These are phyloP conservation scores for Chytriomyces confervae DNA, from an alignment of 192 early-diverging fungal genomes.

Conservation along the genomic window DNA sequence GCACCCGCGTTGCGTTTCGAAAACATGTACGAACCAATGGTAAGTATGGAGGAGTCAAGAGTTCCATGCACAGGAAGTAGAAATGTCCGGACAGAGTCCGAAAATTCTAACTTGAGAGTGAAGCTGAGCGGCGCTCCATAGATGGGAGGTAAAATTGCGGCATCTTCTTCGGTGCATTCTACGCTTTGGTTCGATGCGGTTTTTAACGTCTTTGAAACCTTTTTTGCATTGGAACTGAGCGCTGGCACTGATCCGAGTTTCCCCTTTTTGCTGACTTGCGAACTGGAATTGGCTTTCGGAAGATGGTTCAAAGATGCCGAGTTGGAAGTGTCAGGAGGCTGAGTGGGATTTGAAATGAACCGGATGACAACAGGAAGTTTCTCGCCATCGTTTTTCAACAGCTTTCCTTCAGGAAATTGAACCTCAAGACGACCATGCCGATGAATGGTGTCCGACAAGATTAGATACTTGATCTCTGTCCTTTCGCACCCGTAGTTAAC, in stretches of 20 bases:
- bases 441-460: constrained; percentile 33
- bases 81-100: constrained; percentile 39
- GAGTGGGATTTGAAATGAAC: constrained; percentile 33
- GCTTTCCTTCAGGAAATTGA: constrained; percentile 58
- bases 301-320: background rate
- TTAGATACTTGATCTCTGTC: constrained; percentile 47
- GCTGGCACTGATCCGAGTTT: too few species aligned
- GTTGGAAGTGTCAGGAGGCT: background rate
- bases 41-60: constrained; percentile 42
- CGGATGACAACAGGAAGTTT: constrained; percentile 48
- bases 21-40: constrained; percentile 43
- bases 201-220: too few species aligned
- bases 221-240: too few species aligned
- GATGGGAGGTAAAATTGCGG: background rate
- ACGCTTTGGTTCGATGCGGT: background rate
- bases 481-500: constrained; percentile 62
- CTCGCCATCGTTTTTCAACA: constrained; percentile 57
- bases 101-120: constrained; percentile 50
- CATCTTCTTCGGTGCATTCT: background rate
- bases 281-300: background rate
- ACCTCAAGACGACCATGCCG: constrained; percentile 44
- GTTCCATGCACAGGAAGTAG: constrained; percentile 58
- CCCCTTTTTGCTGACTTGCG: too few species aligned
- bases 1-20: constrained; percentile 4
- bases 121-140: constrained; percentile 50